Conservation (phyloP, 805 yeast genomes). For the Candida piceae region DNA sequence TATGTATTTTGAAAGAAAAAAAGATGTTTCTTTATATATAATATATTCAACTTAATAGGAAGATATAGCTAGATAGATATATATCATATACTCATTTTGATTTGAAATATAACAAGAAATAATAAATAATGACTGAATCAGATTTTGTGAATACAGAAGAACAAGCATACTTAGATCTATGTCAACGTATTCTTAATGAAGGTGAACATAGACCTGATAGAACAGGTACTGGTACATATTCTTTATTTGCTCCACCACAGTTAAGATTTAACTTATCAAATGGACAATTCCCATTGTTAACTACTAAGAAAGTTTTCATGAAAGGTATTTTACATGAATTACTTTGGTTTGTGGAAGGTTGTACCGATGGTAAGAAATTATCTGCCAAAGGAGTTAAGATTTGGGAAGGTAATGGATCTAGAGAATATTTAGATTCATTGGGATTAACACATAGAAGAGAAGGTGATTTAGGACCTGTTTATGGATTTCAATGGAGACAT, state of each 20-base stretch:
- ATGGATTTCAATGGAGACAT: slow-evolving; percentile 99
- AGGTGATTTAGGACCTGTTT: slow-evolving; percentile 97
- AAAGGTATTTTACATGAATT: slow-evolving; percentile 86
- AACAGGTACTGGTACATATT: slow-evolving; percentile 94
- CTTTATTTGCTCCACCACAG: slow-evolving; percentile 95
- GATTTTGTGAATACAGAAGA: slow-evolving; percentile 68
- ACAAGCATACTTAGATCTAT: slow-evolving; percentile 80
- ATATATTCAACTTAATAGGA: too few species aligned
- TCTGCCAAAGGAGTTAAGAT: slow-evolving; percentile 86
- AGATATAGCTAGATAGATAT: too few species aligned
- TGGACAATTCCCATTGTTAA: slow-evolving; percentile 77
- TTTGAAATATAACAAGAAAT: too few species aligned
- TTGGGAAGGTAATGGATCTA: slow-evolving; percentile 98
- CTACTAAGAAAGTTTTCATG: slow-evolving; percentile 89
- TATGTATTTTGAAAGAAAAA: too few species aligned
- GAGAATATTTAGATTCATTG: slow-evolving; percentile 79
- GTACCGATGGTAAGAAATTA: slow-evolving; percentile 79
- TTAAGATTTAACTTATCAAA: slow-evolving; percentile 71
- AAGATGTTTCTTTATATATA: too few species aligned
- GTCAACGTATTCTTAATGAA: slow-evolving; percentile 65
- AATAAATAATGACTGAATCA: too few species aligned
- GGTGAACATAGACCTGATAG: slow-evolving; percentile 94
- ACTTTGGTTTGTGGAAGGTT: slow-evolving; percentile 88
- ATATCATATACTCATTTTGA: too few species aligned
- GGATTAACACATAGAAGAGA: slow-evolving; percentile 79